These are phyloP conservation scores for Cynanchum wilfordii DNA, from an alignment of 257 asterid genomes.

Conservation along the genomic window DNA sequence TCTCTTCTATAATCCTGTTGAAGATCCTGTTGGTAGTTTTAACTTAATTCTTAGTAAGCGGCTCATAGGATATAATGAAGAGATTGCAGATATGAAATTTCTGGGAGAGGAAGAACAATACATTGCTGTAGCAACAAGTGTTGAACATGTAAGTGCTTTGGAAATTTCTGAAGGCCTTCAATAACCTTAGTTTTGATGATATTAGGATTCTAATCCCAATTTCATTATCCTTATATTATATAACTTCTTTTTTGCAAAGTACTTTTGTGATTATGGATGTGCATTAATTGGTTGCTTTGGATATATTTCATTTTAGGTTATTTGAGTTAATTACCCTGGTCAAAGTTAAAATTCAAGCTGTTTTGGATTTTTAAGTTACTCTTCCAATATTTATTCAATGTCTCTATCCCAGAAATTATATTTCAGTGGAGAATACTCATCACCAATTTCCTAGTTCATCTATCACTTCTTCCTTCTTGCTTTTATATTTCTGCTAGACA, in stretches of 20 bases:
- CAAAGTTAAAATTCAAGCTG: background rate
- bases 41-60: conserved; percentile 58
- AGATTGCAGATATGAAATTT: conserved; percentile 91
- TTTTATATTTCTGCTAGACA: too few species aligned
- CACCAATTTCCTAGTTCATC: background rate
- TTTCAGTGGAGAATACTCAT: background rate
- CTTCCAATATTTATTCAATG: too few species aligned
- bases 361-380: background rate
- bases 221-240: background rate
- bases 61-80: conserved; percentile 91
- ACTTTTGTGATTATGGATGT: background rate
- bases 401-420: background rate
- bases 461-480: background rate
- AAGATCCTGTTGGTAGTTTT: conserved; percentile 43
- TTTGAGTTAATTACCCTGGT: background rate
- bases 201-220: background rate
- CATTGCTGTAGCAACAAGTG: conserved; percentile 93
- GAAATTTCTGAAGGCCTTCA: background rate
- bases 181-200: background rate
- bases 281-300: background rate
- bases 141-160: conserved; percentile 65
- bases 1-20: conserved; percentile 59
- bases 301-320: background rate
- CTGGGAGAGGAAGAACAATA: conserved; percentile 85
- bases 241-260: background rate